These are phyloP conservation scores for Picochlorum costavermella DNA, from an alignment of 139 green algal genomes.

Conservation along the genomic window DNA sequence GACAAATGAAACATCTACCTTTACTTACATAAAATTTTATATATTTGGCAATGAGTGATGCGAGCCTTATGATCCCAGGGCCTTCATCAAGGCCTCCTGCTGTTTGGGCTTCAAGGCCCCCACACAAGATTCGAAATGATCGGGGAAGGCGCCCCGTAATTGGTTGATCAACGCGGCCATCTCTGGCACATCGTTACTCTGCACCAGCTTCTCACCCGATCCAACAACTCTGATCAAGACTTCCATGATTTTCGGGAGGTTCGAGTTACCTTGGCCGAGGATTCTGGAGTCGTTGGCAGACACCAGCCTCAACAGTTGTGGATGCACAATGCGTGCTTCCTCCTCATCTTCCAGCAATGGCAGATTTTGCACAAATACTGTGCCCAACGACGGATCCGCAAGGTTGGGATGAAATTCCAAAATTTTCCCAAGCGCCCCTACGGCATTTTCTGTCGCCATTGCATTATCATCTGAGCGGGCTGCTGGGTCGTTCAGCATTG, in stretches of 20 bases:
- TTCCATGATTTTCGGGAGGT: constrained; percentile 41
- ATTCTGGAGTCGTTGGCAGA: constrained; percentile 39
- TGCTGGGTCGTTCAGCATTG: constrained; percentile 25
- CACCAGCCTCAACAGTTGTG: constrained; percentile 63
- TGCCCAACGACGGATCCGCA: constrained; percentile 14
- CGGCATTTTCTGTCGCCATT: constrained; percentile 72
- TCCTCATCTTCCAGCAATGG: constrained; percentile 57
- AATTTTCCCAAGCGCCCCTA: constrained; percentile 60
- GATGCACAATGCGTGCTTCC: constrained; percentile 68
- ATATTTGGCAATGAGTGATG: too few species aligned
- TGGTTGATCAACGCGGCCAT: constrained; percentile 45
- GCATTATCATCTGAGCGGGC: constrained; percentile 55
- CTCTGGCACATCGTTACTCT: constrained; percentile 11
- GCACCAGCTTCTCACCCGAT: constrained; percentile 35
- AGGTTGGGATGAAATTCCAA: constrained; percentile 21
- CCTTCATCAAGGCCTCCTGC: constrained; percentile 20
- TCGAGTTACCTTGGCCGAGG: constrained; percentile 37
- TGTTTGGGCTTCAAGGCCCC: constrained; percentile 39
- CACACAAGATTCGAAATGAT: constrained; percentile 26
- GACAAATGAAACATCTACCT: too few species aligned
- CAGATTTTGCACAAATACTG: constrained; percentile 38
- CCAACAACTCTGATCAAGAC: constrained; percentile 38
- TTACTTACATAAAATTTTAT: too few species aligned
- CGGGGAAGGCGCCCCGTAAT: constrained; percentile 23
- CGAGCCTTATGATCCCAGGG: too few species aligned